Percentiles rank a stretch among this genome's conserved stretches.
phyloP scores from a whole-genome alignment of 1,284 basidiomycete genomes.

The Ustilago vetiveriae region DNA sequence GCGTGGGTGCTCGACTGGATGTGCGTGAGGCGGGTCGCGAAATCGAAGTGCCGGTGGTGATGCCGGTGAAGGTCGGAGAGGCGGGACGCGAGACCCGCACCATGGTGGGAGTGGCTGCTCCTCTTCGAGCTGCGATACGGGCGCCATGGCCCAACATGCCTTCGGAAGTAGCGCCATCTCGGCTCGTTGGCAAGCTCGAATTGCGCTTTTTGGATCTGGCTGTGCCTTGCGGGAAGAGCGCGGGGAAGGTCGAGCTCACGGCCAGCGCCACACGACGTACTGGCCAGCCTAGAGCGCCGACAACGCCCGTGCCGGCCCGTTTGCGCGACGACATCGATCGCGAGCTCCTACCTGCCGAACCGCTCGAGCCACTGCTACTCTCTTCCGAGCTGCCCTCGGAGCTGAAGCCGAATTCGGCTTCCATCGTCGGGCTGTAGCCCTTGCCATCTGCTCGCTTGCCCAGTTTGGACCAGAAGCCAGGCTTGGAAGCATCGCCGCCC shows the following conservation, averaged over 20 bases:
- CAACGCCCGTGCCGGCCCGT: conserved; percentile 14
- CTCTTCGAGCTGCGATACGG: conserved; percentile 34
- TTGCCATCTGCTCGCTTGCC: conserved; percentile 37
- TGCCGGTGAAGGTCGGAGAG: conserved; percentile 34
- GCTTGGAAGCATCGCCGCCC: conserved; percentile 19
- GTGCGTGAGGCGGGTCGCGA: conserved; percentile 48
- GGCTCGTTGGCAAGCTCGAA: conserved; percentile 30
- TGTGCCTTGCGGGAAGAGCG: conserved; percentile 24
- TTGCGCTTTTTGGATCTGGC: conserved; percentile 35
- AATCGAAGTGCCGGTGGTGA: conserved; percentile 34
- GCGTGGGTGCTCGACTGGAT: conserved; percentile 44
- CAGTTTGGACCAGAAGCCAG: conserved; percentile 42
- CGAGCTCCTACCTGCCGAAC: conserved; percentile 18
- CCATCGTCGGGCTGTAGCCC: conserved; percentile 43
- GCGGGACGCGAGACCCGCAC: conserved; percentile 40
- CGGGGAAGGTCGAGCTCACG: conserved; percentile 28
- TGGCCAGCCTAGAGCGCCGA: conserved; percentile 33
- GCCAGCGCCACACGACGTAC: conserved; percentile 31
- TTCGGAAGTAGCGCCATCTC: conserved; percentile 6
- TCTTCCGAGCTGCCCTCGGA: conserved; percentile 50
- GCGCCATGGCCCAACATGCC: conserved; percentile 15
- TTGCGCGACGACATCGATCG: conserved; percentile 21
- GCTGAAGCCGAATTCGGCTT: conserved; percentile 45
- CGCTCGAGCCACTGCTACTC: conserved; percentile 34
- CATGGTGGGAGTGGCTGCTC: conserved; percentile 27